phyloP scores from a whole-genome alignment of 805 yeast genomes.

The Metschnikowia similis region DNA sequence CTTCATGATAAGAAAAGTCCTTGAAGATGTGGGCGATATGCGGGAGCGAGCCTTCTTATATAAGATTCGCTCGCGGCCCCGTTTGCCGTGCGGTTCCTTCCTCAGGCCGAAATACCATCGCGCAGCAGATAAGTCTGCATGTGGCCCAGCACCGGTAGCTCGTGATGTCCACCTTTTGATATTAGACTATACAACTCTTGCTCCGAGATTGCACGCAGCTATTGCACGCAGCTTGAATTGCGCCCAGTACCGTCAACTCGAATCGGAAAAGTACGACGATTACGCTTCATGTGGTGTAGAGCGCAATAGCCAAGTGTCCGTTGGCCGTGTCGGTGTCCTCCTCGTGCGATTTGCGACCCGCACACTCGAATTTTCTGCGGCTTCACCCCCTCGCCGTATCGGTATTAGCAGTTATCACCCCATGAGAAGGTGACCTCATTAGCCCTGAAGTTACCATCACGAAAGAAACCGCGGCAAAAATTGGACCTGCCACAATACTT shows the following conservation, averaged over 20 bases:
- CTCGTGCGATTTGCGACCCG: not conserved
- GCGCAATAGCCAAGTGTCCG: not conserved
- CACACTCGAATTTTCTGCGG: not conserved
- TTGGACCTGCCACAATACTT: not conserved
- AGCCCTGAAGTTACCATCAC: not conserved
- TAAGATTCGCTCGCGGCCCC: not conserved
- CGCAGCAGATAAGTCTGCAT: conserved; percentile 3
- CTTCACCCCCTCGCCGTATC: not conserved
- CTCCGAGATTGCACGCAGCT: not conserved
- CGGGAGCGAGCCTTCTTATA: not conserved
- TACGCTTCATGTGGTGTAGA: not conserved
- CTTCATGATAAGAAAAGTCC: conserved; percentile 9
- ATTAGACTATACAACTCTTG: not conserved
- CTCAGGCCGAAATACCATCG: not conserved
- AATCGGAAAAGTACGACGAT: not conserved
- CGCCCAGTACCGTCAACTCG: not conserved
- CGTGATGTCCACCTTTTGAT: not conserved
- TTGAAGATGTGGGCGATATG: not conserved
- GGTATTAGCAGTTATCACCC: not conserved
- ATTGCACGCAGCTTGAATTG: no score
- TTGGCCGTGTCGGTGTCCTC: not conserved
- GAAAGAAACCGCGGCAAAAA: not conserved
- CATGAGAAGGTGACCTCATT: not conserved
- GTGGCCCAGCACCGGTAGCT: not conserved
- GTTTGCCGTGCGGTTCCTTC: not conserved